Evolutionary conservation across 805 yeast species (phyloP).

Genomic region (Zygosaccharomyces gambellarensis): DNA sequence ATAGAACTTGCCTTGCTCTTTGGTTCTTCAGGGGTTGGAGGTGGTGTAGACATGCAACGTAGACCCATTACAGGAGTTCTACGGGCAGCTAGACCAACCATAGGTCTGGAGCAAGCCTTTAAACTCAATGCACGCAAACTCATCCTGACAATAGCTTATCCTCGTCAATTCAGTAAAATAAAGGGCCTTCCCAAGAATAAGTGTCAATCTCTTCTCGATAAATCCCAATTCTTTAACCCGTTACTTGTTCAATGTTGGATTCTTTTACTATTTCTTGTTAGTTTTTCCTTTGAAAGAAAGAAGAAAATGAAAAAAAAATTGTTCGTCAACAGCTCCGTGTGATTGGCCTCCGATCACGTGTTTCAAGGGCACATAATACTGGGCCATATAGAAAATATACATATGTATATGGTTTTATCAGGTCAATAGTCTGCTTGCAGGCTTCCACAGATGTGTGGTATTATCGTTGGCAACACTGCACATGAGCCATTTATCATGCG

Average conservation of each 20-base stretch:
- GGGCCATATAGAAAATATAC: neutral
- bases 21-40: conserved; percentile 56
- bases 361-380: conserved; percentile 3
- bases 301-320: neutral
- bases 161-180: neutral
- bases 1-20: conserved; percentile 85
- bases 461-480: conserved; percentile 83
- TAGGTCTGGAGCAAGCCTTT: conserved; percentile 26
- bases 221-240: neutral
- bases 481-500: conserved; percentile 61
- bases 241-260: neutral
- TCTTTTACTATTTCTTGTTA: neutral
- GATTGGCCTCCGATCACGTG: conserved; percentile 23
- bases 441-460: conserved; percentile 82
- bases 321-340: conserved; percentile 2
- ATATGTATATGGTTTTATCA: neutral
- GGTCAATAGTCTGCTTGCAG: conserved; percentile 40
- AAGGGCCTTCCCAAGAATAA: neutral
- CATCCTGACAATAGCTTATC: conserved; percentile 12
- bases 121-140: conserved; percentile 30
- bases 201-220: neutral
- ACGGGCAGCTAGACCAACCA: conserved; percentile 22
- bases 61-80: conserved; percentile 40
- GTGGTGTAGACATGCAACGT: conserved; percentile 63
- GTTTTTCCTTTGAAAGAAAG: neutral